These are phyloP conservation scores for Cyberlindnera mrakii DNA, from an alignment of 805 yeast genomes.

Conservation along the genomic window DNA sequence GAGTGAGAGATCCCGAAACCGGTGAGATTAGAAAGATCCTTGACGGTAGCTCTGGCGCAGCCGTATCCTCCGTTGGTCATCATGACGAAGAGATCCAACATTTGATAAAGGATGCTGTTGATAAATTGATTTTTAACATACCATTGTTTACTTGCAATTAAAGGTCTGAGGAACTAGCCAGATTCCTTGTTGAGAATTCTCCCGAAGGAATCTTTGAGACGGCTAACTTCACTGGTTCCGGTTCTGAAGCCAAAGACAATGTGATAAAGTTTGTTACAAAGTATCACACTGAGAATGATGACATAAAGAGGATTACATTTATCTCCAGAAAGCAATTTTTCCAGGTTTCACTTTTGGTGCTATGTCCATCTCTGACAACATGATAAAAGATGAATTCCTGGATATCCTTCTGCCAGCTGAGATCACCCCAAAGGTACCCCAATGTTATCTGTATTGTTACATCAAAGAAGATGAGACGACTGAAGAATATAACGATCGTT, in stretches of 20 bases:
- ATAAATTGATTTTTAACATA: slow-evolving; percentile 32
- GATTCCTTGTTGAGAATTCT: slow-evolving; percentile 37
- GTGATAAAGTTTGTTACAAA: slow-evolving; percentile 52
- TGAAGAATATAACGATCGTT: slow-evolving; percentile 33
- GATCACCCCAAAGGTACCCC: slow-evolving; percentile 22
- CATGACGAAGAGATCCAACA: slow-evolving; percentile 34
- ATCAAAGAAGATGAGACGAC: slow-evolving; percentile 28
- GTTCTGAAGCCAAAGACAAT: slow-evolving; percentile 63
- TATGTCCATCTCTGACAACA: slow-evolving; percentile 34
- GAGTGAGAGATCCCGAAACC: slow-evolving; percentile 31
- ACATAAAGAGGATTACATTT: slow-evolving; percentile 34
- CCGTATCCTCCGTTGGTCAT: slow-evolving; percentile 45
- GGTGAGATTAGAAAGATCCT: slow-evolving; percentile 28
- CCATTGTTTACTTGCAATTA: slow-evolving; percentile 26
- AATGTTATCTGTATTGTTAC: slow-evolving; percentile 26
- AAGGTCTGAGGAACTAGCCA: slow-evolving; percentile 36
- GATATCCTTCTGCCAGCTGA: slow-evolving; percentile 22
- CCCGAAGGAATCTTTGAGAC: slow-evolving; percentile 36
- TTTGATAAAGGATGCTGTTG: slow-evolving; percentile 35
- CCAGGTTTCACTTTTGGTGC: slow-evolving; percentile 47
- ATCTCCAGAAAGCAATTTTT: slow-evolving; percentile 39
- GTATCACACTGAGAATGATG: slow-evolving; percentile 38
- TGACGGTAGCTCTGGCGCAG: slow-evolving; percentile 46
- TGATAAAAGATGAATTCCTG: slow-evolving; percentile 31
- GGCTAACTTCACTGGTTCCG: slow-evolving; percentile 48